Percentiles rank a stretch among this genome's conserved stretches.
Evolutionary conservation across 75 land plant genomes (phyloP).

Genomic region (Pinus tabuliformis): DNA sequence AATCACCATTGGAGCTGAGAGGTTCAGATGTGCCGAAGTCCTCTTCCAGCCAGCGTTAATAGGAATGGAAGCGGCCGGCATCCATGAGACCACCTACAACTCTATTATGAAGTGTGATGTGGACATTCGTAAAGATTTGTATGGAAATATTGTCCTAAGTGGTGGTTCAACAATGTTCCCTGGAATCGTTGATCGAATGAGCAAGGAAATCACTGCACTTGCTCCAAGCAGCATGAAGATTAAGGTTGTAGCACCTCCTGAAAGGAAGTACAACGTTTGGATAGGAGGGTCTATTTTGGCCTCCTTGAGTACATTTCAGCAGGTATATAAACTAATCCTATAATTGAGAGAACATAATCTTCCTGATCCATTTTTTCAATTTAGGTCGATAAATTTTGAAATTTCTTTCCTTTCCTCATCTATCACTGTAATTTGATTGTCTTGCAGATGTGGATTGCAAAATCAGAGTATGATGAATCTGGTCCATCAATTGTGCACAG

Average conservation of each 20-base stretch:
- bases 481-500: slow-evolving; percentile 33
- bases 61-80: slow-evolving; percentile 36
- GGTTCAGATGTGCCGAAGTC: slow-evolving; percentile 42
- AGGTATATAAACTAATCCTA: slow-evolving; percentile 4
- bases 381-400: background rate
- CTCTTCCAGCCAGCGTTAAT: slow-evolving; percentile 38
- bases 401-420: background rate
- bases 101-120: slow-evolving; percentile 49
- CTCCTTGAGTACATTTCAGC: slow-evolving; percentile 12
- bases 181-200: slow-evolving; percentile 20
- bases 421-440: background rate
- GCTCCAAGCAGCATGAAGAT: slow-evolving; percentile 16
- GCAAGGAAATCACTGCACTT: slow-evolving; percentile 15
- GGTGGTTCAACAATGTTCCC: slow-evolving; percentile 44
- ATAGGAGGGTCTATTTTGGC: slow-evolving; percentile 18
- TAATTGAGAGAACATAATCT: background rate
- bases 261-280: slow-evolving; percentile 7
- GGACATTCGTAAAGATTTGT: slow-evolving; percentile 33
- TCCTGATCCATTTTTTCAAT: background rate
- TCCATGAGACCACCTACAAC: slow-evolving; percentile 11
- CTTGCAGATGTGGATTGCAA: slow-evolving; percentile 39
- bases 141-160: slow-evolving; percentile 29
- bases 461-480: slow-evolving; percentile 35
- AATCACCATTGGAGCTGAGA: slow-evolving; percentile 40
- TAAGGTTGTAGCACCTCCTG: slow-evolving; percentile 31